Evolutionary conservation across 306 rosid genomes (phyloP).

Genomic region (Ormosia emarginata): DNA sequence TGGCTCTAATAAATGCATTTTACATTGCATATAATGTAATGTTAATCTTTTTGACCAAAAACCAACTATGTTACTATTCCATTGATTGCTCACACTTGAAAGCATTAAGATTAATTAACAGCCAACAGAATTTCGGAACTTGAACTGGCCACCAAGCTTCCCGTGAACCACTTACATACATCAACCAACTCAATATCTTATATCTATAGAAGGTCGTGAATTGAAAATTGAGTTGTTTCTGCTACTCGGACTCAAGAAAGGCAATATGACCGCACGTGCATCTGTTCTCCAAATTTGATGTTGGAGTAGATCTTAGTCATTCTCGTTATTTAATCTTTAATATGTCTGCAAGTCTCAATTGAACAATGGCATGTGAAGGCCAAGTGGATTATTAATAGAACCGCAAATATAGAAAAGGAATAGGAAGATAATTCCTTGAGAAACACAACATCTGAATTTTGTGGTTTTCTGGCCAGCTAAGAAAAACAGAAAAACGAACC

Average conservation of each 20-base stretch:
- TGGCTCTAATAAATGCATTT: slow-evolving; percentile 50
- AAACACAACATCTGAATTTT: no score
- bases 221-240: neutral
- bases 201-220: neutral
- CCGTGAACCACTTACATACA: neutral
- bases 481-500: no score
- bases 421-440: no score
- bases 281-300: neutral
- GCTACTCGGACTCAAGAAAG: neutral
- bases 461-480: no score
- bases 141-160: neutral
- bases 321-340: neutral
- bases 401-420: no score
- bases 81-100: neutral
- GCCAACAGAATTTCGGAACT: neutral
- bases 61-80: neutral
- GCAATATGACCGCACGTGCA: neutral
- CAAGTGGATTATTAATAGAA: neutral
- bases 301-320: neutral
- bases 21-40: neutral
- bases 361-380: neutral
- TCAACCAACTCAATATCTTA: neutral
- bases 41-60: neutral
- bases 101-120: neutral
- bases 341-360: neutral